Conservation (phyloP, 225 moss, liverwort and hornwort genomes). For the Bryoerythrophyllum caledonicum region DNA sequence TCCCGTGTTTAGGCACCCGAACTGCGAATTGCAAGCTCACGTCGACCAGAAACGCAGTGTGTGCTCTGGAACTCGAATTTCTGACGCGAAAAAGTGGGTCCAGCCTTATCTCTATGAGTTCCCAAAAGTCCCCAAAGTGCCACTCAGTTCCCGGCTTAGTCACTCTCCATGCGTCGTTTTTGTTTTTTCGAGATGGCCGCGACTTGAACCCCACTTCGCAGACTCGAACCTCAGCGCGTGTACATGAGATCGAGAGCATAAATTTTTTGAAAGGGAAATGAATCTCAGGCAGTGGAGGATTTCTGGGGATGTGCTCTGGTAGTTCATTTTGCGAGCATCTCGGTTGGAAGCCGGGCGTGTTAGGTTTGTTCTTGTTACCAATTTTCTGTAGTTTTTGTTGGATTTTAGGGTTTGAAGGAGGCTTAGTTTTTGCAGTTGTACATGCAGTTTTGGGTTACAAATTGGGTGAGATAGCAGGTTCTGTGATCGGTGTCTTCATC, state of each 20-base stretch:
- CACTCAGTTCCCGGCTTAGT: neutral
- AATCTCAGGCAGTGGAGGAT: neutral
- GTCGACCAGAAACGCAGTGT: slow-evolving; percentile 19
- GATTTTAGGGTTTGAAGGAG: neutral
- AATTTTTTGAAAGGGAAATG: no score
- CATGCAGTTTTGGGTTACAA: neutral
- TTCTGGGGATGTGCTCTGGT: neutral
- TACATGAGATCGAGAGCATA: no score
- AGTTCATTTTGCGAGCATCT: neutral
- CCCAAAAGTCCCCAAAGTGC: slow-evolving; percentile 13
- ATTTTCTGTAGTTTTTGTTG: neutral
- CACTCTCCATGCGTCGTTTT: no score
- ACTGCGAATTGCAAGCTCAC: neutral
- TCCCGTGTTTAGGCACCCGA: no score
- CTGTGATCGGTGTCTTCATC: neutral
- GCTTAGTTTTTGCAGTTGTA: neutral
- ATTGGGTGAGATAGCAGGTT: neutral
- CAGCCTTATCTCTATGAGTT: slow-evolving; percentile 21
- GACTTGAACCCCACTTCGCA: no score
- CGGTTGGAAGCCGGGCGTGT: neutral
- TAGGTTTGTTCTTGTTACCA: neutral
- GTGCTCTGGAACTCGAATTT: neutral
- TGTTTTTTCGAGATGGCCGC: no score
- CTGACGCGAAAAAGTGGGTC: neutral
- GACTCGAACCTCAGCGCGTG: no score